Evolutionary conservation across 2,329 filamentous ascomycete species (phyloP), one percentile per base, ranked within the genome.

Genomic region (Calonectria crousiana): DNA sequence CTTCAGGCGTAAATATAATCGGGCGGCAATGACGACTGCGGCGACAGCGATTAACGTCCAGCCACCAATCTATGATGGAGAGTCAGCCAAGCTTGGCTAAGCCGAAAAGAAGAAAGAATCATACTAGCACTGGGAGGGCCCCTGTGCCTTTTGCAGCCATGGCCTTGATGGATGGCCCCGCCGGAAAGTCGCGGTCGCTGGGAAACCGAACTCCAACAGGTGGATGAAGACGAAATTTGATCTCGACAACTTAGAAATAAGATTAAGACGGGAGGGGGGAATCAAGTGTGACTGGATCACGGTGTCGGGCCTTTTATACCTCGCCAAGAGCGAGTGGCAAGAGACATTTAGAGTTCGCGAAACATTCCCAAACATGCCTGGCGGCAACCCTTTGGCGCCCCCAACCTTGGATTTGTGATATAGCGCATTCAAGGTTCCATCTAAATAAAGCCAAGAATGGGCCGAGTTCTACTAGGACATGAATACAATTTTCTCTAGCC

Each of bases 61-160:
- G 6, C 53, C 53, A 36, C 11, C 53, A 36, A 36, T 16, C 53
- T 60, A 6, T 1, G 2, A 26, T 16, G 3, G 5, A 14, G 2
- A 1, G 38, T 60, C n/a, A 60, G 53, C 32, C 14, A n/a, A 18
- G 8, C 0, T 18, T 4, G 5, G n/a, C 6, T 23, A n/a, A 36
- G n/a, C 13, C 14, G 6, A 0, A 3, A 11, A 47, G 2, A 36
- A 23, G 5, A 2, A 38, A 3, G 6, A 23, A 0, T 4, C 53
- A 18, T 38, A 60, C 53, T 4, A 60, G 23, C 20, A 60, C 53
- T 8, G 53, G 53, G 1, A 60, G 6, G 5, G 53, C n/a, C 5
- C 53, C 53, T 14, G 32, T 18, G 4, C 53, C 53, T 26, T 14
- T 6, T 11, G 53, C 23, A 18, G 13, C 32, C 53, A 60, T 60